Percentiles rank a stretch among this genome's conserved stretches.
Conservation (phyloP, 306 rosid species). For the Bauhinia variegata region DNA sequence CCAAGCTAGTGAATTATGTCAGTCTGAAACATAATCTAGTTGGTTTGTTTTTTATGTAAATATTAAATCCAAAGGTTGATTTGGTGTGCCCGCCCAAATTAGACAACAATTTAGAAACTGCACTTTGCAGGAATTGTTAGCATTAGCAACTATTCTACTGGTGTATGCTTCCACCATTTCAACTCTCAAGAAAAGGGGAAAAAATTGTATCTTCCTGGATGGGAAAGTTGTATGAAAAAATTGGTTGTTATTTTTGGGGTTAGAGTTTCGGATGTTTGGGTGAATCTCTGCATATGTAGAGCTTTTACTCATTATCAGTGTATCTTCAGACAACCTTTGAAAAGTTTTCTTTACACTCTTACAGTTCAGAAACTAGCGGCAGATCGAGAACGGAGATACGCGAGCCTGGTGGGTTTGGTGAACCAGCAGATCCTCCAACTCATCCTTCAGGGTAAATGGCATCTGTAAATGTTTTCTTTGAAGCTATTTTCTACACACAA, state of each 20-base stretch:
- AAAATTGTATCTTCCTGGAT: not conserved
- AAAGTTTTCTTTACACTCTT: slow-evolving; percentile 13
- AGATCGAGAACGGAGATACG: slow-evolving; percentile 37
- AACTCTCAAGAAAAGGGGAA: not conserved
- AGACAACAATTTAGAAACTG: not conserved
- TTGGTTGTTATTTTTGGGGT: slow-evolving; percentile 1
- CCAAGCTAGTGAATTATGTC: not conserved
- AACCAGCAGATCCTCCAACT: slow-evolving; percentile 45
- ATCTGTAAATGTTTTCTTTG: slow-evolving; percentile 8
- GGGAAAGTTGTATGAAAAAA: not conserved
- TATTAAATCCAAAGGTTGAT: not conserved
- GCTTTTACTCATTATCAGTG: not conserved
- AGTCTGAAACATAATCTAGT: too few species aligned
- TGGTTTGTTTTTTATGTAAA: too few species aligned
- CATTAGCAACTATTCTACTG: not conserved
- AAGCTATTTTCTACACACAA: not conserved
- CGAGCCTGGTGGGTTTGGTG: slow-evolving; percentile 50
- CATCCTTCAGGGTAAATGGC: slow-evolving; percentile 57
- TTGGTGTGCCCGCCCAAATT: not conserved
- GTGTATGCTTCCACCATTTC: not conserved
- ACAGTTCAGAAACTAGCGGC: slow-evolving; percentile 57
- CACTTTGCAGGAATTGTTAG: not conserved
- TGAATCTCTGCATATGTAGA: not conserved
- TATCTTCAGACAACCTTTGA: not conserved
- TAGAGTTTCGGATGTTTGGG: slow-evolving; percentile 4